Conservation (phyloP, 768 basidiomycete species). For the Punctularia strigosozonata region DNA sequence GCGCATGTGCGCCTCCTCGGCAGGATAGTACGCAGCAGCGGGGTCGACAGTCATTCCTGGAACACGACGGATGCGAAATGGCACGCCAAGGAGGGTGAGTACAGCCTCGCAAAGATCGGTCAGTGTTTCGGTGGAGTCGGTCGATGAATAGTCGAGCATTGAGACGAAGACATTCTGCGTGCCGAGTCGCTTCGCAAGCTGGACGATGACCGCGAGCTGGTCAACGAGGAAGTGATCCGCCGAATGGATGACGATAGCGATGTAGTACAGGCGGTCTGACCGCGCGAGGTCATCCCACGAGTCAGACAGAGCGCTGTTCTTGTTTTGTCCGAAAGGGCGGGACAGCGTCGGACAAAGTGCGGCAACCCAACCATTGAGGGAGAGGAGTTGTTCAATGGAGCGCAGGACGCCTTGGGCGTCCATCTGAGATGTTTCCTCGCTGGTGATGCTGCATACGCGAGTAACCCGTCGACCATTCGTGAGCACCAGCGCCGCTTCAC, state of each 20-base stretch:
- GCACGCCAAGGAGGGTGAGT: constrained; percentile 83
- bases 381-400: constrained; percentile 88
- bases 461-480: too few species aligned
- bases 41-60: constrained; percentile 89
- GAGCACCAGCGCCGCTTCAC: constrained; percentile 2
- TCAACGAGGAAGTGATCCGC: constrained; percentile 99
- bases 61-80: constrained; percentile 87
- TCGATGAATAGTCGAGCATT: constrained; percentile 94
- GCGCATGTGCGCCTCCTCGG: constrained; percentile 89
- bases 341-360: constrained; percentile 87
- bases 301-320: constrained; percentile 66
- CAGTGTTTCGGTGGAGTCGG: constrained; percentile 89
- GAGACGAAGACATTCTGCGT: constrained; percentile 89
- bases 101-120: constrained; percentile 94
- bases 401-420: constrained; percentile 85
- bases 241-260: constrained; percentile 92
- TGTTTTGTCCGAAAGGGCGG: constrained; percentile 93
- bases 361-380: constrained; percentile 96
- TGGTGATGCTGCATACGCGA: constrained; percentile 45
- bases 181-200: constrained; percentile 85
- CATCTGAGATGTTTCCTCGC: constrained; percentile 74
- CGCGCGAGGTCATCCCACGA: constrained; percentile 83
- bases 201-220: constrained; percentile 95
- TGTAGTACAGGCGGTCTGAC: constrained; percentile 80
- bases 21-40: constrained; percentile 82